Conservation (phyloP, 2,329 filamentous ascomycete genomes). For the Shiraia sp. region DNA sequence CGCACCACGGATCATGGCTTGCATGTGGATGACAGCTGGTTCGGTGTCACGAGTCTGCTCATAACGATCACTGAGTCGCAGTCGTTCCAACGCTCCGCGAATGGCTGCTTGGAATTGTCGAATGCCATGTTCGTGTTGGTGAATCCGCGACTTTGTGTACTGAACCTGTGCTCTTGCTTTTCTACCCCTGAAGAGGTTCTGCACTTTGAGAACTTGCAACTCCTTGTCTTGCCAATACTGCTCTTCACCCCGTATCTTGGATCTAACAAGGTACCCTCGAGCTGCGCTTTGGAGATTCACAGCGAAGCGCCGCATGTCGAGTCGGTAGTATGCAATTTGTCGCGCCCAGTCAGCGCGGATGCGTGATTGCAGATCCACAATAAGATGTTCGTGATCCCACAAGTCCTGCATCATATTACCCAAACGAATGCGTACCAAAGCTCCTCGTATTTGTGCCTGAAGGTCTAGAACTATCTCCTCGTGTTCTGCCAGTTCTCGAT, state of each 20-base stretch:
- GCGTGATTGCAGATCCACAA: constrained; percentile 82
- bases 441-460: constrained; percentile 84
- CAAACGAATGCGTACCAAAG: constrained; percentile 74
- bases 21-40: constrained; percentile 57
- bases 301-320: constrained; percentile 82
- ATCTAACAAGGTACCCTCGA: constrained; percentile 75
- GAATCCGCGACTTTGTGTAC: constrained; percentile 52
- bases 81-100: constrained; percentile 51
- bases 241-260: constrained; percentile 64
- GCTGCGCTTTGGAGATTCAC: constrained; percentile 76
- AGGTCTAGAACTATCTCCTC: constrained; percentile 74
- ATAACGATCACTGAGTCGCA: constrained; percentile 56
- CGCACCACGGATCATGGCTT: constrained; percentile 66
- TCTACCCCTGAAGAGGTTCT: constrained; percentile 76
- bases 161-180: constrained; percentile 55
- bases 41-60: constrained; percentile 66
- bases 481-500: constrained; percentile 78
- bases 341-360: constrained; percentile 87
- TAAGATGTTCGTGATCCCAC: constrained; percentile 79
- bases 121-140: constrained; percentile 51
- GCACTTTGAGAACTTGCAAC: constrained; percentile 73
- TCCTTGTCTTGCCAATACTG: constrained; percentile 72
- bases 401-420: constrained; percentile 84
- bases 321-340: constrained; percentile 78
- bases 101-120: constrained; percentile 62